Conservation (phyloP, 352 stramenopile species). For the Phytopythium oedochilum region DNA sequence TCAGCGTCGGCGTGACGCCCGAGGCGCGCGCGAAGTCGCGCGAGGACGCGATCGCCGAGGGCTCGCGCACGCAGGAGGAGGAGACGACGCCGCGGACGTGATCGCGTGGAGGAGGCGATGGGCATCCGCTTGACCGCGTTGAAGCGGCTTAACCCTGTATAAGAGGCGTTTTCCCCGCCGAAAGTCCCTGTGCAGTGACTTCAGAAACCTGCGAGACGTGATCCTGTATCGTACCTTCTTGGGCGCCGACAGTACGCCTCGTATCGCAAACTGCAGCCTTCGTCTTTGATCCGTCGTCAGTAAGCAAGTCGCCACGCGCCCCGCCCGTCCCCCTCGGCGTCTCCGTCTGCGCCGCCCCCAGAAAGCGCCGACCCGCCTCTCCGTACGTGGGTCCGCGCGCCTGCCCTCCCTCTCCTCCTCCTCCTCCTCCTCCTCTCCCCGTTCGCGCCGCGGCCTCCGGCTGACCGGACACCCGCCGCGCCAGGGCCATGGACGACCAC, state of each 20-base stretch:
- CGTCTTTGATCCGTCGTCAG: not conserved
- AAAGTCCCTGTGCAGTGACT: not conserved
- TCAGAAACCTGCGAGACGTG: not conserved
- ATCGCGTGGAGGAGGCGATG: not conserved
- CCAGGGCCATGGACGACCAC: constrained; percentile 10
- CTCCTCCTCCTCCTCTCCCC: too few species aligned
- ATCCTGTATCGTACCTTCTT: not conserved
- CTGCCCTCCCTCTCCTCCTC: too few species aligned
- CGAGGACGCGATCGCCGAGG: constrained; percentile 49
- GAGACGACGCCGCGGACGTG: constrained; percentile 57
- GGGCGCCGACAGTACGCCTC: not conserved
- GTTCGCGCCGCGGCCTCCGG: too few species aligned
- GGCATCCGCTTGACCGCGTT: not conserved
- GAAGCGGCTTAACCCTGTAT: too few species aligned
- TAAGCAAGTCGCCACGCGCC: too few species aligned
- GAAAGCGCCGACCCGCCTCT: too few species aligned
- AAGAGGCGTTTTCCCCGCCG: too few species aligned
- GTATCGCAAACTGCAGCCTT: not conserved
- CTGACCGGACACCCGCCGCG: too few species aligned
- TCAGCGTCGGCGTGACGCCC: constrained; percentile 20
- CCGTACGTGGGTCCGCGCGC: too few species aligned
- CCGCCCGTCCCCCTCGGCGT: too few species aligned
- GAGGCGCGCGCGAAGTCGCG: constrained; percentile 30
- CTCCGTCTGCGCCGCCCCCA: too few species aligned
- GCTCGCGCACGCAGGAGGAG: constrained; percentile 55